Conservation (phyloP, 108 stramenopile genomes). For the Schizochytrium sp. region DNA sequence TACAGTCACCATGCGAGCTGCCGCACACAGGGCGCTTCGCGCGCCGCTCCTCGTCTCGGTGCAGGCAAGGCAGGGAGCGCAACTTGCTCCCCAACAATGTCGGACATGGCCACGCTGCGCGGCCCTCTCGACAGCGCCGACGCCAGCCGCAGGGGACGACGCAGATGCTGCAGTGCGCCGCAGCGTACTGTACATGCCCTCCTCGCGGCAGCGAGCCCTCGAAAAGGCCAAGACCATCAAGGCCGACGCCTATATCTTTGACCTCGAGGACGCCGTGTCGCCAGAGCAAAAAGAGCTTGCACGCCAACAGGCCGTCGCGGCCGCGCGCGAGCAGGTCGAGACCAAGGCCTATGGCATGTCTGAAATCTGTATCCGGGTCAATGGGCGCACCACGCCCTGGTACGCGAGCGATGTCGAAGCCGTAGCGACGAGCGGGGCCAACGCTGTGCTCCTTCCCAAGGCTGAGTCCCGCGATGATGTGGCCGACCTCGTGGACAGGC, state of each 20-base stretch:
- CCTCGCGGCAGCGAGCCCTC: not conserved
- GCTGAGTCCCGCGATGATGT: constrained; percentile 17
- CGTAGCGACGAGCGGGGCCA: not conserved
- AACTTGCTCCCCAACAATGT: no score
- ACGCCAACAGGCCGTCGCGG: not conserved
- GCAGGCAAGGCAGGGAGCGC: no score
- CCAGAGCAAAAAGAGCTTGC: constrained; percentile 4
- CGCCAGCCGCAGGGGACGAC: no score
- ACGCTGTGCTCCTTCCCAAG: constrained; percentile 24
- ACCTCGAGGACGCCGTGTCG: constrained; percentile 27
- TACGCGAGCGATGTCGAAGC: constrained; percentile 2
- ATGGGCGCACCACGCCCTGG: constrained; percentile 17
- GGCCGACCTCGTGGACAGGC: not conserved
- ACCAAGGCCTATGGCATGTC: not conserved
- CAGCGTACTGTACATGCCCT: constrained; percentile 18
- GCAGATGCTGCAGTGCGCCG: not conserved
- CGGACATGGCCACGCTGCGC: not conserved
- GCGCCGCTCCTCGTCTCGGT: no score
- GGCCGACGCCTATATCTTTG: constrained; percentile 16
- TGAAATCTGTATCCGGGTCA: constrained; percentile 17
- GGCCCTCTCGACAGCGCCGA: not conserved
- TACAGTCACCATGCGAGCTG: no score
- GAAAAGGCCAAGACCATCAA: not conserved
- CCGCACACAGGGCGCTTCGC: no score
- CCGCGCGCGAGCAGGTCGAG: not conserved